A percentile compares a stretch with the other conserved stretches of the same genome.
Evolutionary conservation across 352 stramenopile species (phyloP).

Genomic region (Aphanomyces invadans): DNA sequence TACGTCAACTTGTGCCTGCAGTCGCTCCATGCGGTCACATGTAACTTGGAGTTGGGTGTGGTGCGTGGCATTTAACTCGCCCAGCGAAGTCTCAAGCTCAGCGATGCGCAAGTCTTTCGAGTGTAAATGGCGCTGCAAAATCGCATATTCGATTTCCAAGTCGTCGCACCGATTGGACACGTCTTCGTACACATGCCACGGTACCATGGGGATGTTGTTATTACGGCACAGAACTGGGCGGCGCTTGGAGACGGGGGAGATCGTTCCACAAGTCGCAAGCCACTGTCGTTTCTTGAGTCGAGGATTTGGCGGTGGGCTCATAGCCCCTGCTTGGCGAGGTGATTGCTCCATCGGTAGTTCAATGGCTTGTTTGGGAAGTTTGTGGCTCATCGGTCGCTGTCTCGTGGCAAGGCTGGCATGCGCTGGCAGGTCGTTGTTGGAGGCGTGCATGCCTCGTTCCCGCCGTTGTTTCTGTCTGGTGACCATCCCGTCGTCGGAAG

Average conservation of each 20-base stretch:
- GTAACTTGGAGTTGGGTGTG: neutral
- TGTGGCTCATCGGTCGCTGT: neutral
- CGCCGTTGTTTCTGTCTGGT: neutral
- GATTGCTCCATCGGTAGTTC: neutral
- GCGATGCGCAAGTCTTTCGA: neutral
- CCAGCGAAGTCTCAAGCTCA: neutral
- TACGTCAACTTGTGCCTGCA: neutral
- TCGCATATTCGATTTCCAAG: neutral
- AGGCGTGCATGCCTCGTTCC: neutral
- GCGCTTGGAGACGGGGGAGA: neutral
- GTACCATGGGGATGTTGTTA: neutral
- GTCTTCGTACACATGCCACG: neutral
- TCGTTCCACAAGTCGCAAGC: neutral
- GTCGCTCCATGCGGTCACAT: neutral
- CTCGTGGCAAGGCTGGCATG: neutral
- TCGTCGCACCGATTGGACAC: neutral
- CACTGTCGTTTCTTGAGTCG: conserved; percentile 5
- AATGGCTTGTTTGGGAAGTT: conserved; percentile 1
- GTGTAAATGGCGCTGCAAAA: neutral
- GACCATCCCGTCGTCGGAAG: no score
- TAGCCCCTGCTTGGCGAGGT: neutral
- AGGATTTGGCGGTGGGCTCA: neutral
- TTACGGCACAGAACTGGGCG: neutral
- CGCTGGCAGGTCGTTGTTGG: neutral
- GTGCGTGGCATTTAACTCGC: neutral